These are phyloP conservation scores for Rhodosporidiobolus odoratus DNA, from an alignment of 768 basidiomycete species.

Conservation along the genomic window DNA sequence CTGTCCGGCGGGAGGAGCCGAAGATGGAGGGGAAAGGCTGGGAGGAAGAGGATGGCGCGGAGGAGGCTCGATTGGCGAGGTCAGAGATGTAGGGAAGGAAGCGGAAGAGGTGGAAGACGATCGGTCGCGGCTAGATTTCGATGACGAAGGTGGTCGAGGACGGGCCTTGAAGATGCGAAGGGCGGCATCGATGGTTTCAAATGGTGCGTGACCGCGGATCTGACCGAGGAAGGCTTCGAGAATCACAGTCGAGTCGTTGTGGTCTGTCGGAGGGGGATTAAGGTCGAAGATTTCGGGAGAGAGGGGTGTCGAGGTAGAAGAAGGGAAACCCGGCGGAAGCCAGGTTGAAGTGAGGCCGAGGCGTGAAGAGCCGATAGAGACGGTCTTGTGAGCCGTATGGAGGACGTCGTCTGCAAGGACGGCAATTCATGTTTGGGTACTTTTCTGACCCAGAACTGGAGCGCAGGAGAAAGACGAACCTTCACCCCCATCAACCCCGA, in stretches of 20 bases:
- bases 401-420: constrained; percentile 16
- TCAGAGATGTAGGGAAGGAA: neutral
- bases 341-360: constrained; percentile 32
- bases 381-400: constrained; percentile 10
- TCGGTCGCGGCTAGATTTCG: neutral
- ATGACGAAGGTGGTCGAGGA: neutral
- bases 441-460: no score
- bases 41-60: neutral
- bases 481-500: constrained; percentile 17
- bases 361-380: constrained; percentile 26
- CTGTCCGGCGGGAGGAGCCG: neutral
- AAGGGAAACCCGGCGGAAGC: constrained; percentile 15
- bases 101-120: neutral
- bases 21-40: neutral
- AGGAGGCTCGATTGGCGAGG: no score
- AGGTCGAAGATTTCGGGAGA: neutral
- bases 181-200: constrained; percentile 29
- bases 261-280: constrained; percentile 1
- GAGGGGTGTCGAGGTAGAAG: neutral
- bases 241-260: constrained; percentile 29
- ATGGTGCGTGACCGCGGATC: constrained; percentile 23
- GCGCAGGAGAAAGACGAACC: neutral
- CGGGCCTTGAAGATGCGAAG: constrained; percentile 31
- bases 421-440: no score
- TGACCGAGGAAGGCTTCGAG: constrained; percentile 16